These are phyloP conservation scores for Cryptosporidium meleagridis DNA, from an alignment of 169 alveolate species.

Conservation along the genomic window DNA sequence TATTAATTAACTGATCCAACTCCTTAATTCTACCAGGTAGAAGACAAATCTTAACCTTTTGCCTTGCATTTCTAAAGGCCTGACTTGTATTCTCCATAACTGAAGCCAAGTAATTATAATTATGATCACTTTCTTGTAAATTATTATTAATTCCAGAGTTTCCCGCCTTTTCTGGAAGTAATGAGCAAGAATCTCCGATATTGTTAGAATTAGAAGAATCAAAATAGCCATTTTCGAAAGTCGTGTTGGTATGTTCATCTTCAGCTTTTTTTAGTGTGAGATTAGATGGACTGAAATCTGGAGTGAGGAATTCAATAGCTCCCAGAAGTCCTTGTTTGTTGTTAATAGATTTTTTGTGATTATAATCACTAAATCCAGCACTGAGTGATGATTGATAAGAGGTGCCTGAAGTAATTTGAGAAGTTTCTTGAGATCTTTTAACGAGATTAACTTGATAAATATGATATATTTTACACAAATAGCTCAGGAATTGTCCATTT, in stretches of 20 bases:
- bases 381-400: slow-evolving; percentile 2
- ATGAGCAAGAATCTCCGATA: background rate
- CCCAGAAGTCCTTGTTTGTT: background rate
- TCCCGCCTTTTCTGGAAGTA: background rate
- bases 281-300: background rate
- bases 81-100: slow-evolving; percentile 44
- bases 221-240: background rate
- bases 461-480: background rate
- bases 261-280: background rate
- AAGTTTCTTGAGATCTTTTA: slow-evolving; percentile 9
- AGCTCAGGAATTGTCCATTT: slow-evolving; percentile 20
- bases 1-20: background rate
- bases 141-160: background rate
- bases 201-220: background rate
- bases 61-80: slow-evolving; percentile 24
- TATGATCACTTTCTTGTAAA: background rate
- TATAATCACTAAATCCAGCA: background rate
- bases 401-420: background rate
- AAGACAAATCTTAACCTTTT: slow-evolving; percentile 39
- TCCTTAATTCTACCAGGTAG: background rate
- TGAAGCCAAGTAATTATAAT: slow-evolving; percentile 62
- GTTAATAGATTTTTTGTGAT: background rate
- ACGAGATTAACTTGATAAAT: background rate
- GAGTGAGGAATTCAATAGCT: background rate
- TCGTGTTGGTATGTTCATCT: background rate